Conservation (phyloP, 2,329 filamentous ascomycete genomes). For the Tolypocladium sp. region DNA sequence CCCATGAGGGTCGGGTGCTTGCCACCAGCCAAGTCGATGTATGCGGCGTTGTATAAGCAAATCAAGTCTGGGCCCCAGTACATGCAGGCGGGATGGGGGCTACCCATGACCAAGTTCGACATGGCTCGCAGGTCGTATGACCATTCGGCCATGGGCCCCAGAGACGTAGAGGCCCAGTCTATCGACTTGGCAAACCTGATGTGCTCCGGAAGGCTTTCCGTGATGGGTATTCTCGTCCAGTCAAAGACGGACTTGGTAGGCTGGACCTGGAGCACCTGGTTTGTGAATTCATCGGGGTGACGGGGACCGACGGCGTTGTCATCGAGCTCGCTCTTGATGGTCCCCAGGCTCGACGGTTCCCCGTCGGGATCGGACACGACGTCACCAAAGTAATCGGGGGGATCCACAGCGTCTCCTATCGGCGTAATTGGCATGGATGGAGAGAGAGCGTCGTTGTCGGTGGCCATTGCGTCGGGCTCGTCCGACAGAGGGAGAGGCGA, state of each 20-base stretch:
- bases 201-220: slow-evolving; percentile 56
- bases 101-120: slow-evolving; percentile 76
- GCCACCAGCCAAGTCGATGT: slow-evolving; percentile 60
- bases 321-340: slow-evolving; percentile 1
- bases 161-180: slow-evolving; percentile 63
- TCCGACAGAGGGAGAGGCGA: slow-evolving; percentile 28
- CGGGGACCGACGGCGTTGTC: slow-evolving; percentile 11
- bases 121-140: slow-evolving; percentile 62
- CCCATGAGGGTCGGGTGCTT: slow-evolving; percentile 76
- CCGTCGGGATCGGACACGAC: slow-evolving; percentile 5
- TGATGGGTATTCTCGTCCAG: slow-evolving; percentile 65
- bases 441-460: slow-evolving; percentile 4
- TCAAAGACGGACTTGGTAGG: slow-evolving; percentile 45
- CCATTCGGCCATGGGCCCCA: slow-evolving; percentile 72
- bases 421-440: slow-evolving; percentile 25
- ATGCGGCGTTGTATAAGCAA: slow-evolving; percentile 66
- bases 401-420: slow-evolving; percentile 18
- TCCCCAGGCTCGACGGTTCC: neutral
- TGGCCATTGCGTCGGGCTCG: slow-evolving; percentile 17
- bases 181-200: slow-evolving; percentile 63
- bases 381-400: slow-evolving; percentile 34
- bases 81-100: slow-evolving; percentile 64
- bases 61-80: slow-evolving; percentile 69
- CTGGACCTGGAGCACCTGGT: slow-evolving; percentile 24
- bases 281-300: slow-evolving; percentile 33